These are phyloP conservation scores for Gossypium laxum DNA, from an alignment of 441 rosid genomes.

Conservation along the genomic window DNA sequence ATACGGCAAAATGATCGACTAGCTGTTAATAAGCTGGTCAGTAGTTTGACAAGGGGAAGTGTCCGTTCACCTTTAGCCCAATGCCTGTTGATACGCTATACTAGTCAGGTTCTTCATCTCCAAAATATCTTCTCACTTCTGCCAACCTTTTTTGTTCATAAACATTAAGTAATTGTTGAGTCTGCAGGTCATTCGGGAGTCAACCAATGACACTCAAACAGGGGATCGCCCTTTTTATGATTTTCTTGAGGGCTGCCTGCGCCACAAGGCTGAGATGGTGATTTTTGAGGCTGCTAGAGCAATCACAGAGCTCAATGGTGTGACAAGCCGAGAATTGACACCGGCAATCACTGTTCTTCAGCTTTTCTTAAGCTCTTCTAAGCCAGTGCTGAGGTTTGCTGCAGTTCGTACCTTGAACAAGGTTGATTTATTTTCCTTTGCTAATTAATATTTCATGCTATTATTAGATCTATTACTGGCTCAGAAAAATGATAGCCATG, in stretches of 20 bases:
- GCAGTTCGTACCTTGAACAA: slow-evolving; percentile 95
- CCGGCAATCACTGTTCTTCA: slow-evolving; percentile 98
- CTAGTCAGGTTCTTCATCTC: slow-evolving; percentile 57
- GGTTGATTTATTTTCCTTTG: slow-evolving; percentile 30
- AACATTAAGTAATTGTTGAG: slow-evolving; percentile 3
- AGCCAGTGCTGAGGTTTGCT: slow-evolving; percentile 91
- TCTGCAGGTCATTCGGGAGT: slow-evolving; percentile 72
- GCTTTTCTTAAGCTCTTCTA: slow-evolving; percentile 85
- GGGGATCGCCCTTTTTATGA: slow-evolving; percentile 97
- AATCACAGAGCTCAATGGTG: slow-evolving; percentile 86
- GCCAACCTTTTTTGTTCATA: neutral
- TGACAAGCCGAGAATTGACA: slow-evolving; percentile 79
- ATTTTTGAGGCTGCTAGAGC: slow-evolving; percentile 97
- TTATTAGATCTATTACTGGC: neutral
- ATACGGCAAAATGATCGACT: slow-evolving; percentile 91
- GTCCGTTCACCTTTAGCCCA: slow-evolving; percentile 95
- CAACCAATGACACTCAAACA: slow-evolving; percentile 54
- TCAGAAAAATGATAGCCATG: neutral
- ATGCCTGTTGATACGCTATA: slow-evolving; percentile 85
- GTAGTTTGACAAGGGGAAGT: slow-evolving; percentile 83
- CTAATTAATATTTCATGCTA: neutral
- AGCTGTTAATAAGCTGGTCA: slow-evolving; percentile 91
- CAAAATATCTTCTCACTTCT: neutral
- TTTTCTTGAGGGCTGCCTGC: slow-evolving; percentile 84
- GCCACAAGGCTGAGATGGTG: slow-evolving; percentile 96